phyloP scores from a whole-genome alignment of 805 yeast genomes.

The Metschnikowia anglica region DNA sequence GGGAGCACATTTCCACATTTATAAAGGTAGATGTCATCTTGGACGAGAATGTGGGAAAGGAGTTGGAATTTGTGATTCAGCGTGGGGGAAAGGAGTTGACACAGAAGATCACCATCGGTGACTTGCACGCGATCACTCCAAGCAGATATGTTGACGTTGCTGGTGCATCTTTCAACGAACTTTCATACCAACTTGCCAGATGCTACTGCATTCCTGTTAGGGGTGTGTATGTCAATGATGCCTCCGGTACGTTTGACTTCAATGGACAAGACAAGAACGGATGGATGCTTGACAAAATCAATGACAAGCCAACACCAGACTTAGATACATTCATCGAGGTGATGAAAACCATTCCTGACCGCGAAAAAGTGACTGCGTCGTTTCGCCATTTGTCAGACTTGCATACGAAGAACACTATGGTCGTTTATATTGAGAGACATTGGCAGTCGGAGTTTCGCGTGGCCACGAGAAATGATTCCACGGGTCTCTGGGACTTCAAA shows the following conservation, averaged over 20 bases:
- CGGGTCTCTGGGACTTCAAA: conserved; percentile 58
- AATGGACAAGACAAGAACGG: conserved; percentile 62
- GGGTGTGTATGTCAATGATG: conserved; percentile 79
- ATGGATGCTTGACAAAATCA: conserved; percentile 78
- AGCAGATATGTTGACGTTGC: conserved; percentile 75
- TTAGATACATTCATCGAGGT: conserved; percentile 75
- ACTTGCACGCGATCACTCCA: conserved; percentile 82
- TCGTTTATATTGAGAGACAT: conserved; percentile 76
- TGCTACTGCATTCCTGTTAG: conserved; percentile 77
- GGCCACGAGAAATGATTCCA: conserved; percentile 58
- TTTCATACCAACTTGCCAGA: conserved; percentile 88
- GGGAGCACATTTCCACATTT: conserved; percentile 61
- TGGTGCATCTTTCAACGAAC: conserved; percentile 82
- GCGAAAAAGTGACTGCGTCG: conserved; percentile 63
- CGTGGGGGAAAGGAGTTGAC: conserved; percentile 58
- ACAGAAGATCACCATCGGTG: conserved; percentile 59
- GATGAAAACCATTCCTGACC: conserved; percentile 75
- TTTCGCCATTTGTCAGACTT: conserved; percentile 79
- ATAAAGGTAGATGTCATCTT: conserved; percentile 79
- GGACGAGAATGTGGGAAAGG: conserved; percentile 65
- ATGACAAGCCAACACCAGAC: conserved; percentile 71
- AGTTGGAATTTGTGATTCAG: conserved; percentile 50
- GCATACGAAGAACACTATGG: conserved; percentile 68
- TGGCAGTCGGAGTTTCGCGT: conserved; percentile 73
- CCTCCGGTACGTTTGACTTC: conserved; percentile 72